Percentiles rank a stretch among this genome's conserved stretches.
Conservation (phyloP, 305 asterid species). For the Galium porrigens region DNA sequence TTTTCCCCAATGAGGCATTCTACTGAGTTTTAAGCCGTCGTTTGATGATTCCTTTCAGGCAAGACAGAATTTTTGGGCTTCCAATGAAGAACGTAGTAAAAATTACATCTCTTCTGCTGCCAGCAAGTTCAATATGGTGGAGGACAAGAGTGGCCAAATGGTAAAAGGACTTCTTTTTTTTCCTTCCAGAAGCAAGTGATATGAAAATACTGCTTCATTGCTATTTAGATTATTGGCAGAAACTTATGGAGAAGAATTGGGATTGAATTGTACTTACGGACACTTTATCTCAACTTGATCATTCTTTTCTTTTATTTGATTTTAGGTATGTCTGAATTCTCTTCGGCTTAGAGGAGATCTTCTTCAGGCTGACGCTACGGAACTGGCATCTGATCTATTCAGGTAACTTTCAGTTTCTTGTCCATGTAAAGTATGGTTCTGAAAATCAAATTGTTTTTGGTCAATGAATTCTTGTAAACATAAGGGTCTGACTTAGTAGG, state of each 20-base stretch:
- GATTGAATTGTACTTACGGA: neutral
- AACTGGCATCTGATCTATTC: constrained; percentile 57
- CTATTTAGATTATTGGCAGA: neutral
- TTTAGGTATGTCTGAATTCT: constrained; percentile 48
- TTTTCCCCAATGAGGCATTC: neutral
- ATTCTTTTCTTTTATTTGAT: neutral
- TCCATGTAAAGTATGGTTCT: constrained; percentile 9
- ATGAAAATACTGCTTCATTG: neutral
- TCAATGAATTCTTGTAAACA: neutral
- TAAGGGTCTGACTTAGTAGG: neutral
- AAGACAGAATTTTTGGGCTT: constrained; percentile 13
- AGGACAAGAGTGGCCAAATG: constrained; percentile 22
- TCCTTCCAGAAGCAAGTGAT: neutral
- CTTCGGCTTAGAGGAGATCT: constrained; percentile 35
- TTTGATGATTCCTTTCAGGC: constrained; percentile 19
- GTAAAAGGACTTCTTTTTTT: constrained; percentile 13
- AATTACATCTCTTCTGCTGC: constrained; percentile 16
- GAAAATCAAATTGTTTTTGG: neutral
- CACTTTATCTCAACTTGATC: neutral
- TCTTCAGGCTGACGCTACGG: constrained; percentile 31
- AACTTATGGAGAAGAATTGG: neutral
- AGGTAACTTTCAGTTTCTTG: constrained; percentile 22
- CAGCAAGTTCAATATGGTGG: constrained; percentile 16
- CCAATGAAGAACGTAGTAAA: constrained; percentile 17
- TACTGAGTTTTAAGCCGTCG: neutral